Evolutionary conservation across 257 asterid species (phyloP).

Genomic region (Solanum chilense): DNA sequence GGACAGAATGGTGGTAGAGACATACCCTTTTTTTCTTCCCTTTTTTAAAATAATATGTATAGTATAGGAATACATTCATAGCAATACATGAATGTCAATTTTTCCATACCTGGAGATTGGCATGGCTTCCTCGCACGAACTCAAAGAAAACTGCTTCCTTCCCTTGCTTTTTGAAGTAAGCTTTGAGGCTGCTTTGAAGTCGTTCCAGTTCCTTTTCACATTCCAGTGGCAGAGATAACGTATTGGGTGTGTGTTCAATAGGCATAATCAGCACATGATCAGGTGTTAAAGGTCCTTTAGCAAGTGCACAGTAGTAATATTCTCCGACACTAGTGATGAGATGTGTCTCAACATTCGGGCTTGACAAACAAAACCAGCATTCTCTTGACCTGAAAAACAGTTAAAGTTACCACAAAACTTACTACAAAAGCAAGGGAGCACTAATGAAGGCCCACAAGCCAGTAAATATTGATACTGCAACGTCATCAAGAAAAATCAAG

Average conservation of each 20-base stretch:
- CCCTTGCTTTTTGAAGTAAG: slow-evolving; percentile 65
- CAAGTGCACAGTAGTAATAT: slow-evolving; percentile 73
- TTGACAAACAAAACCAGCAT: slow-evolving; percentile 97
- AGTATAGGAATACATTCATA: neutral
- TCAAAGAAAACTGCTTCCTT: slow-evolving; percentile 80
- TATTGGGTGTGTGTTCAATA: slow-evolving; percentile 73
- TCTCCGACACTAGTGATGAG: slow-evolving; percentile 73
- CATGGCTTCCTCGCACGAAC: slow-evolving; percentile 89
- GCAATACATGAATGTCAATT: neutral
- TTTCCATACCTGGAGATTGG: slow-evolving; percentile 77
- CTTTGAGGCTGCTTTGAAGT: slow-evolving; percentile 56
- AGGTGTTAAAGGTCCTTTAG: slow-evolving; percentile 85
- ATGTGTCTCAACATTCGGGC: slow-evolving; percentile 74
- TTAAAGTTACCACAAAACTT: neutral
- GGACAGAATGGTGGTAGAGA: neutral
- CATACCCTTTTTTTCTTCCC: neutral
- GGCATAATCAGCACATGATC: slow-evolving; percentile 90
- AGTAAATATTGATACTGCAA: neutral
- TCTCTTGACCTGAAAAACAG: slow-evolving; percentile 65
- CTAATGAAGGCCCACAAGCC: neutral
- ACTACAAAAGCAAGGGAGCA: neutral
- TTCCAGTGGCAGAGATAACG: slow-evolving; percentile 61
- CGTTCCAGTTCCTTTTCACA: slow-evolving; percentile 50
- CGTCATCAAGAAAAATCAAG: neutral
- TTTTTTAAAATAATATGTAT: too few species aligned